phyloP scores from a whole-genome alignment of 257 asterid genomes.

The Verbena officinalis region DNA sequence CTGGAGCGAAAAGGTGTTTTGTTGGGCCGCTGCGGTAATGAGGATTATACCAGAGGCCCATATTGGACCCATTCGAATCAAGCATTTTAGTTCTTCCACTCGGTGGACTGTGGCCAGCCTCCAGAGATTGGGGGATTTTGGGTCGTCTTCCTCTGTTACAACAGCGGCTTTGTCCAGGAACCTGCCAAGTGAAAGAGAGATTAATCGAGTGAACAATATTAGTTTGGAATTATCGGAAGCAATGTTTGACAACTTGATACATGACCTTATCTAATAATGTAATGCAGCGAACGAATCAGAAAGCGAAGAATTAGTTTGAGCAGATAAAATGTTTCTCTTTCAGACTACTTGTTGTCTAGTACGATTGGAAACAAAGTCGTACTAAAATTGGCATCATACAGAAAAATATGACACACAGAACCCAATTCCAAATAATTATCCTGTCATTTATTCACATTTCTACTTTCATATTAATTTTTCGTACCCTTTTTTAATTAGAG shows the following conservation, averaged over 20 bases:
- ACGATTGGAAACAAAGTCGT: conserved; percentile 6
- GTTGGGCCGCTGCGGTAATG: conserved; percentile 83
- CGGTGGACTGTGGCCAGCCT: conserved; percentile 80
- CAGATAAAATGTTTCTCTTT: not conserved
- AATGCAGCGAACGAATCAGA: conserved; percentile 21
- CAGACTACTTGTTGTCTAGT: not conserved
- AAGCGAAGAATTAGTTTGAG: too few relatives aligned
- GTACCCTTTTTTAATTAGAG: not conserved
- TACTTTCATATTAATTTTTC: not conserved
- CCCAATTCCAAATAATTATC: too few relatives aligned
- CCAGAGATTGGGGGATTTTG: conserved; percentile 70
- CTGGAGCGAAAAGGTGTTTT: conserved; percentile 73
- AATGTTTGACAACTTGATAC: conserved; percentile 1
- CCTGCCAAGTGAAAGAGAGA: too few relatives aligned
- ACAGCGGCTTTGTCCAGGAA: conserved; percentile 82
- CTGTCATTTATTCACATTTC: not conserved
- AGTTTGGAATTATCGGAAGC: conserved; percentile 10
- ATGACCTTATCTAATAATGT: conserved; percentile 28
- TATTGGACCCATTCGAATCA: conserved; percentile 88
- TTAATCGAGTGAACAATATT: not conserved
- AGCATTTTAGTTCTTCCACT: conserved; percentile 80
- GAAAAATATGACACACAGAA: not conserved
- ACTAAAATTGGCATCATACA: not conserved
- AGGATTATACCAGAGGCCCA: conserved; percentile 90
- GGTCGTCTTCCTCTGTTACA: conserved; percentile 57